Evolutionary conservation across 2,329 filamentous ascomycete species (phyloP).

Genomic region (Sarocladium strictum): DNA sequence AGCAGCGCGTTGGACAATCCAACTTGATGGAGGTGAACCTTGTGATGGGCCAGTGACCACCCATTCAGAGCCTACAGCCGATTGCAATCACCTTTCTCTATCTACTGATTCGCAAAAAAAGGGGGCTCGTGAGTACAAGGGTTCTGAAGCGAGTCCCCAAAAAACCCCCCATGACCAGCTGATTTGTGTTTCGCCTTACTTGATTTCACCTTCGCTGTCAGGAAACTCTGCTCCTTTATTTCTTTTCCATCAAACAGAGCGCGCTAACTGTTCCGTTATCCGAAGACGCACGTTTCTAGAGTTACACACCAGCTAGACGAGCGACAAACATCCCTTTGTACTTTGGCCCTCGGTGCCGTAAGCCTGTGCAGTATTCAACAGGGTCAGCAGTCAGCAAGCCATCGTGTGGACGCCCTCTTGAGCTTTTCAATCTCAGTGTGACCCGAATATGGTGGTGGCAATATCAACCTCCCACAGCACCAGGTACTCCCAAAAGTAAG

Average conservation of each 20-base stretch:
- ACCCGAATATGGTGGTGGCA: neutral
- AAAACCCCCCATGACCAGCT: neutral
- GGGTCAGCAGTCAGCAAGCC: neutral
- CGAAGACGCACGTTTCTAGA: neutral
- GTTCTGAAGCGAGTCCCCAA: neutral
- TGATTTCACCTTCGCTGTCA: neutral
- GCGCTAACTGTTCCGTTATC: too few relatives aligned
- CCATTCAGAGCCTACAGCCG: too few relatives aligned
- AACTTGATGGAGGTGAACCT: neutral
- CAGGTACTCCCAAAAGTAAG: neutral
- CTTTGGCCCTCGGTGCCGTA: neutral
- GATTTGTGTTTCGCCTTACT: neutral
- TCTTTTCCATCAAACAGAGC: too few relatives aligned
- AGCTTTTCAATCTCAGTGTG: neutral
- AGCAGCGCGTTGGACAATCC: neutral
- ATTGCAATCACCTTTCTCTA: too few relatives aligned
- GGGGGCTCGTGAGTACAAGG: neutral
- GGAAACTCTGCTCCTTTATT: too few relatives aligned
- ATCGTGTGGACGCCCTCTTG: neutral
- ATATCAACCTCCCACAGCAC: neutral
- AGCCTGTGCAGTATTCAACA: neutral
- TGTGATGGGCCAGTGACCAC: neutral
- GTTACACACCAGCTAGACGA: neutral
- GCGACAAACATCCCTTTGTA: neutral
- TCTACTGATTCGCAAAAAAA: too few relatives aligned